Percentiles rank a stretch among this genome's conserved stretches.
Conservation (phyloP, 192 early-diverging fungal genomes). For the Umbelopsis sp. region DNA sequence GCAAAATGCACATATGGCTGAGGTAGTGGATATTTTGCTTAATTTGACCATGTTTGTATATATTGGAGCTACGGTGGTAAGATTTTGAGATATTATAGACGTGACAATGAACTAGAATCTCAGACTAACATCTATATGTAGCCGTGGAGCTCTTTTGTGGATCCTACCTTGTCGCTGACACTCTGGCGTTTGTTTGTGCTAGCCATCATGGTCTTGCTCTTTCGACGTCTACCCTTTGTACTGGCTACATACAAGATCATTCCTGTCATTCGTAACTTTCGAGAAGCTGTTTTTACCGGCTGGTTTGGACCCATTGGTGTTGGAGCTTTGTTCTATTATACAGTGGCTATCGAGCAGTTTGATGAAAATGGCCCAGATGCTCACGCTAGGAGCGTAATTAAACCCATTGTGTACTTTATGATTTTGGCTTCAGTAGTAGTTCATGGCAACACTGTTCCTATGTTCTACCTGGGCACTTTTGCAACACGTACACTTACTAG, state of each 20-base stretch:
- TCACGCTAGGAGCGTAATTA: constrained; percentile 35
- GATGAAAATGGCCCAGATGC: constrained; percentile 33
- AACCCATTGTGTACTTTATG: constrained; percentile 69
- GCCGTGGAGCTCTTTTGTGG: constrained; percentile 71
- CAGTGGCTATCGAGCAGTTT: constrained; percentile 25
- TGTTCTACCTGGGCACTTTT: constrained; percentile 63
- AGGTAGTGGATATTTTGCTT: constrained; percentile 81
- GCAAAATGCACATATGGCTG: constrained; percentile 76
- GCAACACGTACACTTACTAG: constrained; percentile 34
- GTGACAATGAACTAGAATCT: not conserved
- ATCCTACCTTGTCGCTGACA: constrained; percentile 49
- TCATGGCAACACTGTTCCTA: constrained; percentile 79
- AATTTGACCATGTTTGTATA: constrained; percentile 90
- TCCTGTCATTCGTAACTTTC: constrained; percentile 65
- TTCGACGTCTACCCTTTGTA: constrained; percentile 74
- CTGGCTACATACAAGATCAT: constrained; percentile 60
- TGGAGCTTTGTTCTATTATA: constrained; percentile 53
- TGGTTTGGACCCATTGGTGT: constrained; percentile 93
- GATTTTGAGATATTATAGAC: not conserved
- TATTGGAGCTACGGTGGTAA: constrained; percentile 71
- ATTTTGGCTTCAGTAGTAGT: constrained; percentile 80
- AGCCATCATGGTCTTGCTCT: constrained; percentile 60
- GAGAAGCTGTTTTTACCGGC: constrained; percentile 79
- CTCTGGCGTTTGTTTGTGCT: constrained; percentile 67
- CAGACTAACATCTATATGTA: constrained; percentile 1